These are phyloP conservation scores for Moesziomyces parantarcticus DNA, from an alignment of 1,284 basidiomycete species.

Conservation along the genomic window DNA sequence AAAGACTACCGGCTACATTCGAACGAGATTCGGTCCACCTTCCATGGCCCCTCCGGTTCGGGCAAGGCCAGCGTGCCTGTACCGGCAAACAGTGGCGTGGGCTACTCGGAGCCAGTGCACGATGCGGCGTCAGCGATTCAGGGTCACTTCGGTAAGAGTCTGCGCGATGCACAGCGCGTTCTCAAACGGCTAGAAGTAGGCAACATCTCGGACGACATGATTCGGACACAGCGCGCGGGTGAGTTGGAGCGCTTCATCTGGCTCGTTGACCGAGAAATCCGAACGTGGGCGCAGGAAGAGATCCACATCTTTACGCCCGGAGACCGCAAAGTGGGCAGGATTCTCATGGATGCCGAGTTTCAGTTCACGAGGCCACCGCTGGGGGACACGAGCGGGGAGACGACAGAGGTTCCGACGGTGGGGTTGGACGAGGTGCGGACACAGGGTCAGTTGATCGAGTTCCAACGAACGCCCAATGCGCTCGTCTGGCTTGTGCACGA, in stretches of 20 bases:
- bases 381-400: constrained; percentile 1
- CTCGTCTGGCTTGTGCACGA: constrained; percentile 57
- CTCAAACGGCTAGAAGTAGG: constrained; percentile 40
- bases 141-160: constrained; percentile 53
- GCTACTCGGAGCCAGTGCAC: constrained; percentile 19
- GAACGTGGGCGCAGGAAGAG: constrained; percentile 35
- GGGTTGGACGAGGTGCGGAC: constrained; percentile 8
- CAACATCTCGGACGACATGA: constrained; percentile 17
- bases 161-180: constrained; percentile 53
- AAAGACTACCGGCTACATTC: constrained; percentile 49
- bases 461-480: constrained; percentile 54
- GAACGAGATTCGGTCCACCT: constrained; percentile 53
- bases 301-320: constrained; percentile 20
- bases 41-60: constrained; percentile 7
- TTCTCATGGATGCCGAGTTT: constrained; percentile 22
- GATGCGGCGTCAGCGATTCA: constrained; percentile 33
- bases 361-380: constrained; percentile 9
- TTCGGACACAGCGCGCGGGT: constrained; percentile 14
- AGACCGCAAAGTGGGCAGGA: constrained; percentile 9
- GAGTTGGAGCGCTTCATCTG: constrained; percentile 50
- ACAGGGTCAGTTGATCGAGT: constrained; percentile 32
- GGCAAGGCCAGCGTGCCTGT: constrained; percentile 17
- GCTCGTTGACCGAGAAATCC: constrained; percentile 44
- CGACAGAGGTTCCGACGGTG: constrained; percentile 2
- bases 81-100: constrained; percentile 4